phyloP scores from a whole-genome alignment of 495 filamentous ascomycete species.

The Daldinia caldariorum region DNA sequence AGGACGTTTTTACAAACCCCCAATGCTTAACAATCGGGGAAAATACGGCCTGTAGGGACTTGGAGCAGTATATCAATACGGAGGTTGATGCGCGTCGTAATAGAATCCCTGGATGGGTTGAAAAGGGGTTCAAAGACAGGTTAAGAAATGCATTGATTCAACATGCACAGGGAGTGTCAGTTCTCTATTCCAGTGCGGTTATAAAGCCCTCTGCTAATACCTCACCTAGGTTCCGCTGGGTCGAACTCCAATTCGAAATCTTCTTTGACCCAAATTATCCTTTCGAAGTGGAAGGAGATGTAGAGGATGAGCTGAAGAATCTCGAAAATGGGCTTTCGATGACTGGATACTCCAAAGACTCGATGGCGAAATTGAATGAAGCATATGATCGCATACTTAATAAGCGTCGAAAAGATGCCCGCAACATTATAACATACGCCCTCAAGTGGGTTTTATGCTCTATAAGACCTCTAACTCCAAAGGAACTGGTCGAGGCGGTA shows the following conservation, averaged over 20 bases:
- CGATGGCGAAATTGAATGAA: background rate
- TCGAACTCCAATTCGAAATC: background rate
- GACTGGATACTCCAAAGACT: conserved; percentile 1
- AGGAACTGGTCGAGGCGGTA: background rate
- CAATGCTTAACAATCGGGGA: background rate
- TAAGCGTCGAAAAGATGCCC: background rate
- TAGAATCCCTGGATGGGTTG: background rate
- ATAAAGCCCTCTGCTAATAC: background rate
- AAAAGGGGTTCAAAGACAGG: background rate
- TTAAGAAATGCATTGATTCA: background rate
- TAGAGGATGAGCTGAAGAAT: background rate
- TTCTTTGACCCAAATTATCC: background rate
- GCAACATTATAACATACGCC: background rate
- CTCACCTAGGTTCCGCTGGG: background rate
- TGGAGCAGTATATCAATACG: background rate
- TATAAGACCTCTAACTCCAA: background rate
- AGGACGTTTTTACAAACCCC: background rate
- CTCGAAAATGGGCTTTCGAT: background rate
- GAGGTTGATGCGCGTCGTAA: background rate
- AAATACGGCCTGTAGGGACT: background rate
- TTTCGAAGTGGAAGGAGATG: background rate
- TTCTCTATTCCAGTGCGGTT: background rate
- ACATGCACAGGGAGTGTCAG: background rate
- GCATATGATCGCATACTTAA: conserved; percentile 14
- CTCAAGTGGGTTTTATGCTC: conserved; percentile 4